These are phyloP conservation scores for Raffaelea albimanens DNA, from an alignment of 2,329 filamentous ascomycete species.

Conservation along the genomic window DNA sequence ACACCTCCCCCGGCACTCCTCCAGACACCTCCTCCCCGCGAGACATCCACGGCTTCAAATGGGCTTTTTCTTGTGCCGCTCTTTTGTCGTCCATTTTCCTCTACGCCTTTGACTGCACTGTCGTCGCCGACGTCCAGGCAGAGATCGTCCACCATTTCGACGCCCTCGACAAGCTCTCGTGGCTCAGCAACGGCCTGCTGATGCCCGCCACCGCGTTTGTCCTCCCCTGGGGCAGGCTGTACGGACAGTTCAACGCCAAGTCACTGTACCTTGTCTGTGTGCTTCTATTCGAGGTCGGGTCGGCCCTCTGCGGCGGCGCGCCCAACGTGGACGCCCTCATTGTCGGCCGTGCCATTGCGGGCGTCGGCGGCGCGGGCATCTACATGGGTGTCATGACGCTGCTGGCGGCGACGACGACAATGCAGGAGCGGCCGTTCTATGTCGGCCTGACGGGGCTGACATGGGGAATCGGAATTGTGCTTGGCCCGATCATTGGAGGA, in stretches of 20 bases:
- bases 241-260: slow-evolving; percentile 32
- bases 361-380: slow-evolving; percentile 29
- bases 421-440: slow-evolving; percentile 3
- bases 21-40: too few species aligned
- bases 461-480: slow-evolving; percentile 9
- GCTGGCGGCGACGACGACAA: slow-evolving; percentile 1
- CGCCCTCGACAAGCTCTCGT: slow-evolving; percentile 26
- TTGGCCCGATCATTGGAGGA: slow-evolving; percentile 26
- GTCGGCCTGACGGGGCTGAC: slow-evolving; percentile 11
- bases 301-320: slow-evolving; percentile 27
- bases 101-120: slow-evolving; percentile 1
- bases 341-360: slow-evolving; percentile 27
- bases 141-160: slow-evolving; percentile 24
- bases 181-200: slow-evolving; percentile 27
- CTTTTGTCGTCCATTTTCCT: slow-evolving; percentile 3
- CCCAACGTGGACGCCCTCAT: slow-evolving; percentile 32
- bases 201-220: slow-evolving; percentile 26
- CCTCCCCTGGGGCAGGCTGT: slow-evolving; percentile 24
- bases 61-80: neutral
- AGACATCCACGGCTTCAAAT: slow-evolving; percentile 1
- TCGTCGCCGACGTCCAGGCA: slow-evolving; percentile 31
- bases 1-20: too few species aligned
- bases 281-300: slow-evolving; percentile 14
- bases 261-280: slow-evolving; percentile 19
- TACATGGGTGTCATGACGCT: slow-evolving; percentile 19